A percentile compares a stretch with the other conserved stretches of the same genome.
Conservation (phyloP, 164 flowering plant genomes). For the Nymphaea thermarum region DNA sequence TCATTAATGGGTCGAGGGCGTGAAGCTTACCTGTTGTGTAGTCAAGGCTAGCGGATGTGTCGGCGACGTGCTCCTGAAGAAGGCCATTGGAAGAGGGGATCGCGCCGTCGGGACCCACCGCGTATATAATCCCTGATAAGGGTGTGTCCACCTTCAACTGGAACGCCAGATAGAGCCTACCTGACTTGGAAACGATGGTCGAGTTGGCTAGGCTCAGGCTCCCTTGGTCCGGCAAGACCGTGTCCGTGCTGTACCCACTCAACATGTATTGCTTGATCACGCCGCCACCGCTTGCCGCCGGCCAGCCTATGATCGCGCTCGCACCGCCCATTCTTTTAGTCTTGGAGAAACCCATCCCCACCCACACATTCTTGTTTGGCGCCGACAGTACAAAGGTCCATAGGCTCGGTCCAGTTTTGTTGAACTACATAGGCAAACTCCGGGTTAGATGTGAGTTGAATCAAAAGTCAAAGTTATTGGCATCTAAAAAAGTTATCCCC, state of each 20-base stretch:
- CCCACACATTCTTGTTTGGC: constrained; percentile 19
- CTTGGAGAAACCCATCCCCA: constrained; percentile 36
- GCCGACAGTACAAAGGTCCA: constrained; percentile 45
- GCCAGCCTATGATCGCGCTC: constrained; percentile 40
- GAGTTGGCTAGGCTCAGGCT: constrained; percentile 17
- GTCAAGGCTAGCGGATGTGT: constrained; percentile 21
- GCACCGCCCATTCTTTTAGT: constrained; percentile 33
- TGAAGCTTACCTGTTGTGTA: constrained; percentile 36
- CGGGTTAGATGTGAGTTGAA: background rate
- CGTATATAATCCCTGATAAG: constrained; percentile 21
- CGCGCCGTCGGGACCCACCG: constrained; percentile 30
- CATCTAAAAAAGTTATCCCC: too few relatives aligned
- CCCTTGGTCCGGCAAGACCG: constrained; percentile 39
- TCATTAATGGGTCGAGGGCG: background rate
- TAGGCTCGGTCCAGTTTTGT: constrained; percentile 9
- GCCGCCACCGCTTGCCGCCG: constrained; percentile 9
- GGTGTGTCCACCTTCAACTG: constrained; percentile 31
- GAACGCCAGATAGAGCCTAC: constrained; percentile 36
- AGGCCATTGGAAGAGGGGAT: constrained; percentile 23
- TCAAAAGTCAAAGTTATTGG: too few relatives aligned
- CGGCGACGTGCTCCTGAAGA: constrained; percentile 27
- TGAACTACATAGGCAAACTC: constrained; percentile 19
- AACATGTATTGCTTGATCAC: constrained; percentile 27
- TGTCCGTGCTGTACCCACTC: constrained; percentile 16
- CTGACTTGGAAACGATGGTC: constrained; percentile 11